A percentile compares a stretch with the other conserved stretches of the same genome.
Evolutionary conservation across 306 rosid species (phyloP).

Genomic region (Cucurbita maxima): DNA sequence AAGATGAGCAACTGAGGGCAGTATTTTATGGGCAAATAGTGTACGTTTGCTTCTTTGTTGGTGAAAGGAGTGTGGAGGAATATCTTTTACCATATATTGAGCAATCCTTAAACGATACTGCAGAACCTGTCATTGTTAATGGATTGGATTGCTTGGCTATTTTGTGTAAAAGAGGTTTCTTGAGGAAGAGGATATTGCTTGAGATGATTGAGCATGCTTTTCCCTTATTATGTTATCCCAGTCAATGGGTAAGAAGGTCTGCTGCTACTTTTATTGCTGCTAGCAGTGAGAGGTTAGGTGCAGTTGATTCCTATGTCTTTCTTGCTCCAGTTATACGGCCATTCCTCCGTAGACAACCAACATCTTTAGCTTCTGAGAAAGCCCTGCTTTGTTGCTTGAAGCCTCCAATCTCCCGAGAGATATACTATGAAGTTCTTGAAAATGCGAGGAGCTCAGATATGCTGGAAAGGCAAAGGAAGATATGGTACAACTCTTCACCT

Average conservation of each 20-base stretch:
- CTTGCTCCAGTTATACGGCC: constrained; percentile 87
- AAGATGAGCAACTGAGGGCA: constrained; percentile 84
- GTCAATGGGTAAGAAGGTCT: constrained; percentile 84
- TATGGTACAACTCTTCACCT: constrained; percentile 84
- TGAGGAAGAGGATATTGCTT: constrained; percentile 76
- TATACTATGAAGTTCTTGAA: constrained; percentile 63
- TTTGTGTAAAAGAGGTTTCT: constrained; percentile 64
- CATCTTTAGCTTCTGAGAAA: constrained; percentile 73
- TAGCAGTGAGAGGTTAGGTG: constrained; percentile 80
- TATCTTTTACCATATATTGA: constrained; percentile 96
- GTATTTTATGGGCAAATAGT: constrained; percentile 86
- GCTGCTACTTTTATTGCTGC: constrained; percentile 80
- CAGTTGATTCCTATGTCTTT: constrained; percentile 86
- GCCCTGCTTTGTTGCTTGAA: constrained; percentile 69
- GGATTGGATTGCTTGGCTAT: constrained; percentile 79
- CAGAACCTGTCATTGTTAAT: constrained; percentile 75
- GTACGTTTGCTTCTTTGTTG: constrained; percentile 93
- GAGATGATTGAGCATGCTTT: constrained; percentile 87
- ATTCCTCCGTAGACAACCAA: constrained; percentile 75
- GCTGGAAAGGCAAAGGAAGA: constrained; percentile 93
- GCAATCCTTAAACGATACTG: constrained; percentile 72
- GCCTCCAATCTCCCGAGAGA: constrained; percentile 70
- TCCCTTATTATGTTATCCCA: constrained; percentile 83
- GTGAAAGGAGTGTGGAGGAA: constrained; percentile 96
- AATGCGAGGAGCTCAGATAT: constrained; percentile 87